Evolutionary conservation across 192 early-diverging fungal species (phyloP), one percentile per base, ranked within the genome.

Genomic region (Backusella psychrophila): DNA sequence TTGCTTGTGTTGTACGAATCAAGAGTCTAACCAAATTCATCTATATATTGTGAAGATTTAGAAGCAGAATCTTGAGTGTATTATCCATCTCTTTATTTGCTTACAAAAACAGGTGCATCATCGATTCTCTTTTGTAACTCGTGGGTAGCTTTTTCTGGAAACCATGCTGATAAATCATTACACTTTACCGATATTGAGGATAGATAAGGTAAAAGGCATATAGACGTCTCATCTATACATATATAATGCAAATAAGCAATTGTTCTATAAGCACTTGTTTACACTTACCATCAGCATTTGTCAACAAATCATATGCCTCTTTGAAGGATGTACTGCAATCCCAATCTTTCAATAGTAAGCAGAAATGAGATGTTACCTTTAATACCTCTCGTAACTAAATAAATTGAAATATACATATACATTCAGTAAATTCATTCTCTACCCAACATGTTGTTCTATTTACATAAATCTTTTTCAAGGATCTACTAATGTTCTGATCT

Each of bases 21-120:
- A 77, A 66, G 34, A 77, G 56, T 23, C 63, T 70, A 14, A 72
- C 31, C 15, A 77, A n/a, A 46, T 72, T 77, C 35, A 72, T 59
- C 69, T 66, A 72, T 33, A 67, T 21, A 77, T 49, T 49, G 26
- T 65, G 7, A 46, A 17, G 23, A 26, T 53, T 66, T 14, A 23
- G 38, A 41, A 17, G 4, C 15, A n/a, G 26, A 35, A 34, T 66
- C 12, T 0, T 66, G 65, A 36, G 11, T 29, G 17, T 72, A 29
- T 11, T 72, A 4, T 31, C 49, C 39, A 11, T 7, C 23, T 71
- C 12, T 72, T 19, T 59, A 14, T 17, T 19, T 19, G 8, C 72
- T 73, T 73, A 66, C 74, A 75, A 75, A 75, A 39, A 66, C 65
- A 46, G 36, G 21, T 8, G 67, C 66, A 49, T 38, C 19, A 23